phyloP scores from a whole-genome alignment of 352 stramenopile species.

The Pythium coloratum region DNA sequence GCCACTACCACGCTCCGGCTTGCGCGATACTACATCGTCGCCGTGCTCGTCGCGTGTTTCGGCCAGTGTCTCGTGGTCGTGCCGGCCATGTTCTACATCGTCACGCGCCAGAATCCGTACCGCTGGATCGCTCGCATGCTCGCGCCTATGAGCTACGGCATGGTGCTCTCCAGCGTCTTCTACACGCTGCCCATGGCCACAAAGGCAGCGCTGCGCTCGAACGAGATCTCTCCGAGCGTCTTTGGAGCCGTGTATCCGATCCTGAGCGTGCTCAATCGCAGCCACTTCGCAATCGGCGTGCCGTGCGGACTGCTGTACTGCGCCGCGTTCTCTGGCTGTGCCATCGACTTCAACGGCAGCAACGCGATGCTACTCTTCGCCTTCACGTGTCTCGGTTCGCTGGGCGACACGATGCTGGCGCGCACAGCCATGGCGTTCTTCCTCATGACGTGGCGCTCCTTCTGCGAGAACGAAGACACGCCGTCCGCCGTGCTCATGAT shows the following conservation, averaged over 20 bases:
- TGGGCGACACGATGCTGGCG: slow-evolving; percentile 52
- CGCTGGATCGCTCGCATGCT: slow-evolving; percentile 45
- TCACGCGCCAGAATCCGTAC: slow-evolving; percentile 57
- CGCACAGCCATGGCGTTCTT: slow-evolving; percentile 51
- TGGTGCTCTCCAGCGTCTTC: slow-evolving; percentile 47
- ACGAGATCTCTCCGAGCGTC: slow-evolving; percentile 48
- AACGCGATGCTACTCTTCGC: slow-evolving; percentile 48
- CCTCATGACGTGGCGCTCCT: slow-evolving; percentile 48
- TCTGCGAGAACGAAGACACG: slow-evolving; percentile 48
- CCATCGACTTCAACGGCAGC: slow-evolving; percentile 26
- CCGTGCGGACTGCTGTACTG: slow-evolving; percentile 53
- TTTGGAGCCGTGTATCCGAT: slow-evolving; percentile 65
- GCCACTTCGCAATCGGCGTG: slow-evolving; percentile 43
- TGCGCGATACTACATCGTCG: slow-evolving; percentile 47
- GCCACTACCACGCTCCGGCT: slow-evolving; percentile 36
- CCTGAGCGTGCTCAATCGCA: slow-evolving; percentile 51
- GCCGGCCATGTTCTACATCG: slow-evolving; percentile 47
- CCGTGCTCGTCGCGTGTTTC: slow-evolving; percentile 24
- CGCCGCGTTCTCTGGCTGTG: slow-evolving; percentile 51
- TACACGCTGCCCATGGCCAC: slow-evolving; percentile 53
- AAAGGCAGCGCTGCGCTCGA: slow-evolving; percentile 51
- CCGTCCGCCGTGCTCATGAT: slow-evolving; percentile 48
- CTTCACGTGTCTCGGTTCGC: slow-evolving; percentile 41
- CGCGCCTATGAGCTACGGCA: slow-evolving; percentile 48
- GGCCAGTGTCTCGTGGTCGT: slow-evolving; percentile 49